Evolutionary conservation across 805 yeast species (phyloP).

Genomic region (Hanseniaspora valbyensis): DNA sequence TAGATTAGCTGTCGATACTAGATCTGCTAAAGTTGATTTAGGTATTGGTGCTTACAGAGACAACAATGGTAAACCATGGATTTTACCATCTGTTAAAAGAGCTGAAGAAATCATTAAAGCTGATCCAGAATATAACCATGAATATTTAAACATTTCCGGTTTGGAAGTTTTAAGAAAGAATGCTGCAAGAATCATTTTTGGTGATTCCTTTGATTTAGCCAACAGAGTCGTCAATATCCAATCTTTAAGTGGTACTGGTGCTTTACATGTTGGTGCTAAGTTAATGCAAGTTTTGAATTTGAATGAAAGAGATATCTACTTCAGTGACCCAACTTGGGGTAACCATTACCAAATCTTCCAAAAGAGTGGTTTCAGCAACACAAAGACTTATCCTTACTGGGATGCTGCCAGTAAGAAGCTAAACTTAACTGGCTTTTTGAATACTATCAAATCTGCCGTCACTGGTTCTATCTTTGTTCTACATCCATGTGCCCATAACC

Average conservation of each 20-base stretch:
- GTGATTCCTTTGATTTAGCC: constrained; percentile 43
- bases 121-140: constrained; percentile 64
- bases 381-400: constrained; percentile 78
- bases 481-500: constrained; percentile 96
- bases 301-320: constrained; percentile 42
- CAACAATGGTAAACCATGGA: constrained; percentile 76
- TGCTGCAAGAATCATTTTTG: constrained; percentile 65
- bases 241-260: constrained; percentile 93
- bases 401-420: constrained; percentile 56
- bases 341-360: constrained; percentile 81
- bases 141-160: constrained; percentile 78
- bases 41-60: constrained; percentile 96
- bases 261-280: constrained; percentile 76
- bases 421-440: constrained; percentile 57
- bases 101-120: constrained; percentile 58
- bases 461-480: constrained; percentile 68
- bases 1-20: constrained; percentile 46
- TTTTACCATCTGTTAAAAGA: constrained; percentile 58
- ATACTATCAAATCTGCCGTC: constrained; percentile 54
- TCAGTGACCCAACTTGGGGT: constrained; percentile 95
- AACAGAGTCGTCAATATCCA: constrained; percentile 72
- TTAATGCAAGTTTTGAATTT: constrained; percentile 22
- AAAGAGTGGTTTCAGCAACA: constrained; percentile 48
- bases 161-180: constrained; percentile 52
- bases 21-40: constrained; percentile 64